Evolutionary conservation across 83 land plant species (phyloP), one percentile per base, ranked within the genome.

Genomic region (Thuja plicata): DNA sequence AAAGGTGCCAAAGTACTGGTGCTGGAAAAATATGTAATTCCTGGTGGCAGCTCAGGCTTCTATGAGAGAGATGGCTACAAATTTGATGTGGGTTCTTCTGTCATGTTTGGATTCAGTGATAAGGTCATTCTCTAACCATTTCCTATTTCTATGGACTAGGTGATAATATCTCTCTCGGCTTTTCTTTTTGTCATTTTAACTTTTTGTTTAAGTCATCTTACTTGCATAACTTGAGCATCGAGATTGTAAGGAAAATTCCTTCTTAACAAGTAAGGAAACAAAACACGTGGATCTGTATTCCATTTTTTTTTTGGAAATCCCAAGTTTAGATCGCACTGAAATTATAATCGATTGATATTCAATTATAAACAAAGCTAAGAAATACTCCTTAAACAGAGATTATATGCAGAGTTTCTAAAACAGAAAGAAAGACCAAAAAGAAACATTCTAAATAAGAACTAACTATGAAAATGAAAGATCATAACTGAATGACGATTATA

Each of bases 81-180:
- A 9, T 98, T 98, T 87, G 99, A 98, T 91, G 99, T 98, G 78
- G 99, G 99, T 2, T 97, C 99, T 43, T 97, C 99, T 30, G 99
- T 98, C 60, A 97, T 98, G 99, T 97, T 98, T 87, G 99, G 99
- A 3, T 98, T 97, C 91, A 94, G 99, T 70, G 99, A 98, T 62
- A 98, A 98, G 99, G 99, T 96, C 21, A 77, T 85, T 34, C n/a
- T 79, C 21, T 17, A 48, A 27, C 54, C 34, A 41, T 45, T 48
- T 48, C 32, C 38, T 83, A 83, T 83, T 80, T 80, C 43, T 41
- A 80, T 66, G 73, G 73, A 66, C n/a, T 27, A 8, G 9, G 30
- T 27, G 32, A 66, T 66, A 66, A 66, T 3, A 17, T 62, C 73
- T 66, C 32, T 27, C 73, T 24, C 32, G 27, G n/a, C 73, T 54